These are phyloP conservation scores for Aspergillus sp. DNA, from an alignment of 2,329 filamentous ascomycete genomes.

Conservation along the genomic window DNA sequence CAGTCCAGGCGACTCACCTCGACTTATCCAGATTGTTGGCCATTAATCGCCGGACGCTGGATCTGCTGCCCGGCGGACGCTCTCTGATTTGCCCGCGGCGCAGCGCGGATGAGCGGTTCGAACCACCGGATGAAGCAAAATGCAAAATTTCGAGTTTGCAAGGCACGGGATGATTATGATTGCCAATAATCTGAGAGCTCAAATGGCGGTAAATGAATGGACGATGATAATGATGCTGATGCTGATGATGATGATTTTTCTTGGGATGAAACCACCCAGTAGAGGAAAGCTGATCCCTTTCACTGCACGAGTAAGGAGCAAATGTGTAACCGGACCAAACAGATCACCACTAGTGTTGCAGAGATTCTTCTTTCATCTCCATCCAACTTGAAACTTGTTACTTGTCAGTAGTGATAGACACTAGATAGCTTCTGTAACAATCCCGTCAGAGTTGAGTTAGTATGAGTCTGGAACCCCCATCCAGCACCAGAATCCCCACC, in stretches of 20 bases:
- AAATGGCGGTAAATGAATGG: not conserved
- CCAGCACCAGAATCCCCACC: not conserved
- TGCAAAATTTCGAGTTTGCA: not conserved
- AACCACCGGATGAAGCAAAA: not conserved
- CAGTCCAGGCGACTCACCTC: too few species aligned
- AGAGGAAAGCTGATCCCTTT: too few species aligned
- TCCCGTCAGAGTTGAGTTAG: not conserved
- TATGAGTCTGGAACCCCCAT: not conserved
- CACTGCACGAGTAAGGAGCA: too few species aligned
- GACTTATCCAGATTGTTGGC: not conserved
- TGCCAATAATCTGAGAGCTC: not conserved
- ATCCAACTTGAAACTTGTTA: too few species aligned
- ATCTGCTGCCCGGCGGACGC: constrained; percentile 17
- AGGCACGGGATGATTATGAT: not conserved
- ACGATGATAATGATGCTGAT: not conserved
- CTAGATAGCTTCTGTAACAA: not conserved
- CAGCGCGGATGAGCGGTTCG: constrained; percentile 4
- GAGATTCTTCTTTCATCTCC: too few species aligned
- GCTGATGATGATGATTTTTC: not conserved
- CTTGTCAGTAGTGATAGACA: not conserved
- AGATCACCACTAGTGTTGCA: too few species aligned
- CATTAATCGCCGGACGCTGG: constrained; percentile 16
- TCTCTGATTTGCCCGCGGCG: constrained; percentile 25
- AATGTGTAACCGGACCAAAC: too few species aligned
- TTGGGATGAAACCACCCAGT: too few species aligned